Base-by-base conservation (phyloP, 1,139 yeast species). In the Meyerozyma elateridarum region DNA sequence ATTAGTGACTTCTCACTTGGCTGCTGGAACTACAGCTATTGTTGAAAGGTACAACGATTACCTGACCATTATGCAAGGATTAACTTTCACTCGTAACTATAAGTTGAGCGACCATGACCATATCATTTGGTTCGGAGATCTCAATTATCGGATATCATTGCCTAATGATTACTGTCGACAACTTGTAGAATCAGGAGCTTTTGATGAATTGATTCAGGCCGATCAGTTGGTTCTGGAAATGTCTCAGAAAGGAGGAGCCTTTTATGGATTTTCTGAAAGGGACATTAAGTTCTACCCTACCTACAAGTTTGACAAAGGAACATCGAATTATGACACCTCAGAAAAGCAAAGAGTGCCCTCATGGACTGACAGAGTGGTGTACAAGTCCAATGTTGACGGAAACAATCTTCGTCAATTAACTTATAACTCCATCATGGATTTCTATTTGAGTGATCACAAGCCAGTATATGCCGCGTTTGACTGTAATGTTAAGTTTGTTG, bases 311-410 rank as follows among this genome's bases (percentile, higher is more conserved):
- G 95, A 91, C 52, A 87, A 85, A 36, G 95, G 94, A 3, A 85
- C 95, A 0, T 76, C 76, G 31, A 61, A 61, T 5, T 91, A 88
- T 54, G 98, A 91, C 54, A 75, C 95, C 0, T 82, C 94, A 11
- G 98, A 91, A 45, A 91, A 91, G 54, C 83, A 81, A 52, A 72
- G 98, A 44, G 82, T 84, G 16, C 98, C 98, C 2, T 88, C 97
- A 0, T 91, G 97, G 97, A 91, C 97, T 0, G 98, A 91, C 60
- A 65, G 99, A 52, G 77, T 87, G 28, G 68, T 88, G 33, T 84
- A 70, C 50, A 40, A 50, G 39, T 51, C 59, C 33, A 37, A 40
- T 4, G 47, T 41, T 13, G 51, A 48, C 7, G 67, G 73, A 28
- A 80, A 62, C n/a, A 54, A 56, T 4, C 49, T 82, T 17, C 54